Evolutionary conservation across 768 basidiomycete genomes (phyloP), one percentile per base, ranked within the genome.

Genomic region (Amanita molliuscula): DNA sequence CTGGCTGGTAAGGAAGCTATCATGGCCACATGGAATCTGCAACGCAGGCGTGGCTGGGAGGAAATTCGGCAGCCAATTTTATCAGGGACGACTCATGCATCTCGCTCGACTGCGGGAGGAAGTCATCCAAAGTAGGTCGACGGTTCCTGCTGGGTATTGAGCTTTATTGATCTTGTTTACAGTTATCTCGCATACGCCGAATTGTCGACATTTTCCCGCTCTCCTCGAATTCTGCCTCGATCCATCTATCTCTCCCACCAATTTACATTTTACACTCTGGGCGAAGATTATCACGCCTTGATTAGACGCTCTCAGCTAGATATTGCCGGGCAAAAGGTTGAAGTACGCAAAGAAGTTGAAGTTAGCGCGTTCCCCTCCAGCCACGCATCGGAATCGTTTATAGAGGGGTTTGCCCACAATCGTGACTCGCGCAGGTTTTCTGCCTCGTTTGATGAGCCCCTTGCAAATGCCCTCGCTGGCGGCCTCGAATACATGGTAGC

Each of bases 171-270:
- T 37, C 0, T 28, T 15, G 34, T 23, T 40, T 43, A 2, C 51
- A 88, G 84, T 54, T 82, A 76, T 65, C 74, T 94, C 4, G 75
- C 89, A 0, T 79, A 83, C 37, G 90, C 88, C 0, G 93, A 96
- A 61, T 75, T 95, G 3, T 84, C 85, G 44, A 90, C 88, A 0
- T 79, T 64, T 59, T 80, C 84, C 1, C 70, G 66, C 3, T 78
- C 81, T 1, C 68, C 73, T 0, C 69, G 64, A 1, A 69, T 88
- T 31, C 73, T 88, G 0, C 86, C 90, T 5, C 75, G 81, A 0
- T 73, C 87, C 0, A 73, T 96, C 26, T 95, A 95, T 63, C 79
- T 89, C 15, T 79, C 82, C 0, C 87, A 90, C 55, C 89, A 94
- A 53, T 89, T 95, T 61, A 72, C 81, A 9, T 95, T 95, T 70